Evolutionary conservation across 2,329 filamentous ascomycete genomes (phyloP).

Genomic region (Colletotrichum spaethianum): DNA sequence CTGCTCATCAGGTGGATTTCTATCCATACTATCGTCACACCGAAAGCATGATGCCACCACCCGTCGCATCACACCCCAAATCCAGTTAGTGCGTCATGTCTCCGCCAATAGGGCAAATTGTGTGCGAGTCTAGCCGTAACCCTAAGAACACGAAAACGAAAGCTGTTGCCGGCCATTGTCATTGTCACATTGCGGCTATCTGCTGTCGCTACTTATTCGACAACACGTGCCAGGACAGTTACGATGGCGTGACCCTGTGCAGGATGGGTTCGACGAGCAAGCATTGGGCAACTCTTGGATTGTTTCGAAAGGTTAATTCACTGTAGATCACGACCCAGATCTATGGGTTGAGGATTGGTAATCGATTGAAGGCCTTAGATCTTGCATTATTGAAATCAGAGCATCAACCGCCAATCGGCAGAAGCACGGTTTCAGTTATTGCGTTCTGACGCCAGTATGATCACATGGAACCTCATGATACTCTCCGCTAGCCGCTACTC

Average conservation of each 20-base stretch:
- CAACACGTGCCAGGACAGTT: not conserved
- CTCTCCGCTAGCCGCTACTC: not conserved
- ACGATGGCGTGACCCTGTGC: not conserved
- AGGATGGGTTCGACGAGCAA: not conserved
- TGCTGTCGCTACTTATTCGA: not conserved
- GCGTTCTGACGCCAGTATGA: not conserved
- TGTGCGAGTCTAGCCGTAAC: not conserved
- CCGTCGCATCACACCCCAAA: not conserved
- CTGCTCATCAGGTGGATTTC: not conserved
- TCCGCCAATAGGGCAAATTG: not conserved
- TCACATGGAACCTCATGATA: not conserved
- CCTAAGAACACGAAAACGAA: not conserved
- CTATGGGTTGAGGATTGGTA: constrained; percentile 18
- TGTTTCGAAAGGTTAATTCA: not conserved
- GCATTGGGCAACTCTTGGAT: not conserved
- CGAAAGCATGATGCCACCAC: not conserved
- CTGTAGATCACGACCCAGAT: constrained; percentile 15
- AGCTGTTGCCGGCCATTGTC: not conserved
- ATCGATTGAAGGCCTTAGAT: constrained; percentile 8
- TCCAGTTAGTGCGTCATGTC: not conserved
- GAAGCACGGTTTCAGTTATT: constrained; percentile 10
- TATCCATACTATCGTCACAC: not conserved
- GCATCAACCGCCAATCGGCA: constrained; percentile 2
- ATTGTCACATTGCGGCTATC: not conserved
- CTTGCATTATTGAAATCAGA: not conserved